These are phyloP conservation scores for Pseudopediastrum boryanum DNA, from an alignment of 139 green algal genomes.

Conservation along the genomic window DNA sequence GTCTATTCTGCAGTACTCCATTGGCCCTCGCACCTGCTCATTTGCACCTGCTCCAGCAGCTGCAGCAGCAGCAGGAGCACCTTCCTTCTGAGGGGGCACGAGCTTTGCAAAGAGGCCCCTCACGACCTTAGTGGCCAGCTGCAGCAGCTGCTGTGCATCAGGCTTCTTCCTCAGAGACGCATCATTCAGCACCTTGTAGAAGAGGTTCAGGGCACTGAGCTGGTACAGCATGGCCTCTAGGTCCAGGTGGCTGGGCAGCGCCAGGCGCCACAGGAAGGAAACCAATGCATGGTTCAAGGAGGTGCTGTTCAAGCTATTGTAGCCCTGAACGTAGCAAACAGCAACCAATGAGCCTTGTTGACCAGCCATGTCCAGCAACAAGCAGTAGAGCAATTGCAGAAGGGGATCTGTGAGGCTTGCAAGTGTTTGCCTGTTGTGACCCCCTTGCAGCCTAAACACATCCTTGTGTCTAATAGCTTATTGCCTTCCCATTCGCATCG, in stretches of 20 bases:
- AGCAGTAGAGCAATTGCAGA: not conserved
- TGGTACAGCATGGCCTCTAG: constrained; percentile 86
- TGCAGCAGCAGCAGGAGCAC: not conserved
- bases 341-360: constrained; percentile 20
- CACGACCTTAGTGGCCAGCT: constrained; percentile 52
- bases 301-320: constrained; percentile 54
- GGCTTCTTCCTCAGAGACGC: constrained; percentile 39
- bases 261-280: constrained; percentile 68
- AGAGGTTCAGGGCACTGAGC: constrained; percentile 52
- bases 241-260: constrained; percentile 55
- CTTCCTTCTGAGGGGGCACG: constrained; percentile 19
- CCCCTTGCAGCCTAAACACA: too few species aligned
- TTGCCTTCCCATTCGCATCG: not conserved
- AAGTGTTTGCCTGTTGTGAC: too few species aligned
- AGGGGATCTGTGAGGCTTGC: not conserved
- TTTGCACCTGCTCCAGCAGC: constrained; percentile 10
- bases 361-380: not conserved
- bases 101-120: constrained; percentile 64
- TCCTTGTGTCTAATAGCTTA: too few species aligned
- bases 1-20: too few species aligned
- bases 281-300: constrained; percentile 64
- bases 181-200: constrained; percentile 73
- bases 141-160: constrained; percentile 41
- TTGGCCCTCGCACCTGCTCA: too few species aligned
- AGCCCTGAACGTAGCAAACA: too few species aligned